Conservation (phyloP, 2,329 filamentous ascomycete genomes). For the Ceratocystis diversiconidia region DNA sequence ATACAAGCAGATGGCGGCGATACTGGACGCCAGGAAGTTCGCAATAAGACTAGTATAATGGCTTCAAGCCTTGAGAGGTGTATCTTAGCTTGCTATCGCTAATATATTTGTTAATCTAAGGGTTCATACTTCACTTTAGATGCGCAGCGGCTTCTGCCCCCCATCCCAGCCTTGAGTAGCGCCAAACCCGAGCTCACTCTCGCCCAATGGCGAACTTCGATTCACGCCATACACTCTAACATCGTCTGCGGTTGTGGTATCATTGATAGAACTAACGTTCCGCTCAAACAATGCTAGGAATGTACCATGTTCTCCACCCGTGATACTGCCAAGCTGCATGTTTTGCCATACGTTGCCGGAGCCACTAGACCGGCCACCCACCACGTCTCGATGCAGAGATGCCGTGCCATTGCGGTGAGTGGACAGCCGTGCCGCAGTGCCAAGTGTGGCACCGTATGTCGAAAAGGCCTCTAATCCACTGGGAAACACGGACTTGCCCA, state of each 20-base stretch:
- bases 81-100: too few species aligned
- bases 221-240: conserved; percentile 3
- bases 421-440: conserved; percentile 24
- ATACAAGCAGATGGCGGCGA: too few species aligned
- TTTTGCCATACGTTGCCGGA: conserved; percentile 43
- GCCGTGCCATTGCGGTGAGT: conserved; percentile 47
- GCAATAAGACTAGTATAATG: too few species aligned
- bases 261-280: conserved; percentile 41
- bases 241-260: conserved; percentile 36
- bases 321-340: conserved; percentile 32
- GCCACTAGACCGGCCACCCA: conserved; percentile 33
- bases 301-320: not conserved
- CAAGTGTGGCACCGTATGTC: conserved; percentile 19
- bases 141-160: too few species aligned
- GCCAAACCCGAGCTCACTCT: not conserved
- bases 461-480: conserved; percentile 42
- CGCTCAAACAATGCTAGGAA: conserved; percentile 39
- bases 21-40: too few species aligned
- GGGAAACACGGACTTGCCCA: conserved; percentile 36
- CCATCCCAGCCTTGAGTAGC: too few species aligned
- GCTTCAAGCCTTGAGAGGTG: too few species aligned
- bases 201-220: not conserved
- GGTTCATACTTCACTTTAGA: too few species aligned
- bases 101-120: too few species aligned
- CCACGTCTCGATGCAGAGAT: conserved; percentile 34